Base-by-base conservation (phyloP, 495 filamentous ascomycete species). In the Rostrohypoxylon terebratum region DNA sequence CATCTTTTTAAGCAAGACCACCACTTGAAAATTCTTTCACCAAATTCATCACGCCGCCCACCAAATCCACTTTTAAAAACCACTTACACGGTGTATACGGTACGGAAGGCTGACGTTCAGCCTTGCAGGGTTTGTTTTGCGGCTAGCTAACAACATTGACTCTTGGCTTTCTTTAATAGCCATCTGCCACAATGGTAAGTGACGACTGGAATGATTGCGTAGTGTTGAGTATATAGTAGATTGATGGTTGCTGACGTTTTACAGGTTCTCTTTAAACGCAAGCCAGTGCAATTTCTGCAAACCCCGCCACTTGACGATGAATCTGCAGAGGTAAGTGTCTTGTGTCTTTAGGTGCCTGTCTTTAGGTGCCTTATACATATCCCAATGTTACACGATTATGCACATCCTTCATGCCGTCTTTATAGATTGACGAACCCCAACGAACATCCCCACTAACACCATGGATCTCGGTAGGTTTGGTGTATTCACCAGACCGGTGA, bases 261-360 rank as follows among this genome's bases (percentile, higher is more conserved):
- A 69, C 71, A 98, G 96, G 96, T 98, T 65, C 87, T 96, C 63
- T 97, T 93, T 82, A 98, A 98, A 83, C 90, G 95, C 72, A 99
- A 98, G 81, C 94, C 94, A 61, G 94, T 99, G 74, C 91, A 94
- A 83, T 91, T 92, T 78, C 81, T 95, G 61, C 84, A 90, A 59
- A 84, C 84, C 63, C 92, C 93, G 0, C 82, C 88, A 60, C 89
- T 95, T 69, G 86, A 93, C 60, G 90, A 94, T 87, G 91, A 96
- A 58, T 88, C 90, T 70, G 86, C 88, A 57, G 93, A 97, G 87
- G 93, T 93, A 96, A 86, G 92, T 93, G 85, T 28, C 28, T 28
- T 93, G 85, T n/a, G n/a, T n/a, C n/a, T n/a, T n/a, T n/a, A n/a
- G n/a, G n/a, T n/a, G n/a, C n/a, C n/a, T n/a, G n/a, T n/a, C n/a